A percentile compares a stretch with the other conserved stretches of the same genome.
phyloP scores from a whole-genome alignment of 2,329 filamentous ascomycete genomes.

The Fusarium citri region DNA sequence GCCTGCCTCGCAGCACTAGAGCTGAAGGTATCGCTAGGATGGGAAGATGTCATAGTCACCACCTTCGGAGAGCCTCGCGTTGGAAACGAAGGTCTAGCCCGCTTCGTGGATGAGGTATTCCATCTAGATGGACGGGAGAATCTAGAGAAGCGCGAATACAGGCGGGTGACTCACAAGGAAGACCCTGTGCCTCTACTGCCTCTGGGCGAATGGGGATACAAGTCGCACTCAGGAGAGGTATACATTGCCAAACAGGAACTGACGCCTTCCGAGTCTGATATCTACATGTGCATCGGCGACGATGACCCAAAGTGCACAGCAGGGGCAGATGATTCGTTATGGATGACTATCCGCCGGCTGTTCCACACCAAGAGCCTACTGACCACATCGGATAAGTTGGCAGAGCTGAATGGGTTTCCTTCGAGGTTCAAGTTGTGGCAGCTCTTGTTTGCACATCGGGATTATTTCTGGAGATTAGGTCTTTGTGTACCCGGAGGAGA shows the following conservation, averaged over 20 bases:
- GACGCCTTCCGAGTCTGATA: conserved; percentile 74
- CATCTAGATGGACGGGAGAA: conserved; percentile 52
- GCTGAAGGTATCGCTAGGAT: conserved; percentile 76
- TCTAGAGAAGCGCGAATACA: conserved; percentile 63
- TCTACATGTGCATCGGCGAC: conserved; percentile 78
- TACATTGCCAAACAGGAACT: conserved; percentile 81
- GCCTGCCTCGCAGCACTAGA: conserved; percentile 89
- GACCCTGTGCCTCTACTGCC: conserved; percentile 93
- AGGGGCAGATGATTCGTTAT: conserved; percentile 60
- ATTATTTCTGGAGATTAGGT: conserved; percentile 96
- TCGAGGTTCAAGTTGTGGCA: conserved; percentile 84
- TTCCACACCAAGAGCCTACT: conserved; percentile 43
- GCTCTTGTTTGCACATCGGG: conserved; percentile 90
- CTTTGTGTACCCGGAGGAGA: conserved; percentile 87
- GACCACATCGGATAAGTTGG: conserved; percentile 31
- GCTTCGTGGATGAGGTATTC: conserved; percentile 67
- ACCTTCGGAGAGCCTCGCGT: conserved; percentile 90
- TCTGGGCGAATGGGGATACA: conserved; percentile 87
- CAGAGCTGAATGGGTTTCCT: conserved; percentile 62
- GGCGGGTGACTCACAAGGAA: conserved; percentile 84
- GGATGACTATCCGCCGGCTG: conserved; percentile 43
- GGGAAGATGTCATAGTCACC: conserved; percentile 79
- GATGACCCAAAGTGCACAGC: conserved; percentile 79
- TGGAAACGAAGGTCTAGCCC: conserved; percentile 67
- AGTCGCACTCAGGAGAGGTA: conserved; percentile 86